Evolutionary conservation across 768 basidiomycete genomes (phyloP).

Genomic region (Podaxis sp.): DNA sequence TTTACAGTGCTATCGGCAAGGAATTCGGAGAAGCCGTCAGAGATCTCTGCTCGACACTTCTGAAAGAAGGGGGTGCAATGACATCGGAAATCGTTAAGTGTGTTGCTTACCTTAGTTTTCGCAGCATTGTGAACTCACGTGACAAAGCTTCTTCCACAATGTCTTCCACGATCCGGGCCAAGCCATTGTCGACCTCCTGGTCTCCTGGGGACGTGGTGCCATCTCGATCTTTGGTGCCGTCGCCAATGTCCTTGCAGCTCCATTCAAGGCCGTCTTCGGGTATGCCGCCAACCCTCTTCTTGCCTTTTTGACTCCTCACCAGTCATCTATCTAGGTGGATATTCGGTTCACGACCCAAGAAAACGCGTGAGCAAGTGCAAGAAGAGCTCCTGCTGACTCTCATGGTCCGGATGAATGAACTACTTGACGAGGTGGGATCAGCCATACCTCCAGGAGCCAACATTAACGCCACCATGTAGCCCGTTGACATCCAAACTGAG

Average conservation of each 20-base stretch:
- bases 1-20: background rate
- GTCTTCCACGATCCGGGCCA: background rate
- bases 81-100: background rate
- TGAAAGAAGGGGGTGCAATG: background rate
- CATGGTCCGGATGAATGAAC: background rate
- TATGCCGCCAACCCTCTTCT: background rate
- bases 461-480: background rate
- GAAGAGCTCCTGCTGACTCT: background rate
- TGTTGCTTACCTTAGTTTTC: background rate
- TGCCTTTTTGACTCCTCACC: background rate
- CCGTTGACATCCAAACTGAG: background rate
- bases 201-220: background rate
- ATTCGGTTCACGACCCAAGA: background rate
- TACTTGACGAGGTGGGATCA: background rate
- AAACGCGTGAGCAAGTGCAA: background rate
- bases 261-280: background rate
- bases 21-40: background rate
- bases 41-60: background rate
- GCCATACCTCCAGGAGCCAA: background rate
- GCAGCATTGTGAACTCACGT: background rate
- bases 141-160: background rate
- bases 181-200: background rate
- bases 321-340: background rate
- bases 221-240: background rate
- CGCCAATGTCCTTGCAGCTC: background rate